Evolutionary conservation across 2,329 filamentous ascomycete genomes (phyloP).

Genomic region (Colletotrichum filicis): DNA sequence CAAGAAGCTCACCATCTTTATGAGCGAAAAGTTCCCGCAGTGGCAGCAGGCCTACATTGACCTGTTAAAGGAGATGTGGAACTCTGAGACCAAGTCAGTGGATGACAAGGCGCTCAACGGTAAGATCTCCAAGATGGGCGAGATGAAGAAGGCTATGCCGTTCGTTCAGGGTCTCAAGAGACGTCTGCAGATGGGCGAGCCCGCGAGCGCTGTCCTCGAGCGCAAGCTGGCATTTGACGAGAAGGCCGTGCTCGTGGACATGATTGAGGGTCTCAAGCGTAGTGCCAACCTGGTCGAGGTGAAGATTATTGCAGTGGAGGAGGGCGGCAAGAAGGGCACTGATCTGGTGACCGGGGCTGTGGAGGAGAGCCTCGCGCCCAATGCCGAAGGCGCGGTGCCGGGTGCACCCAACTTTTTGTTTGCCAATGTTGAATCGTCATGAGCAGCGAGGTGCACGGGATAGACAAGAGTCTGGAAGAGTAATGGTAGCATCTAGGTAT

Average conservation of each 20-base stretch:
- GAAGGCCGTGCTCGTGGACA: slow-evolving; percentile 77
- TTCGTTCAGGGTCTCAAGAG: slow-evolving; percentile 92
- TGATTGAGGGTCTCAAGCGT: slow-evolving; percentile 83
- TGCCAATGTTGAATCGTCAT: slow-evolving; percentile 74
- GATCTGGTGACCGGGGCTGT: slow-evolving; percentile 64
- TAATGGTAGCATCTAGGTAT: background rate
- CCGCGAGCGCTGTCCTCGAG: slow-evolving; percentile 76
- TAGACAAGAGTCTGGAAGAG: background rate
- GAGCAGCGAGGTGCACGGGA: background rate
- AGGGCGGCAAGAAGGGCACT: slow-evolving; percentile 73
- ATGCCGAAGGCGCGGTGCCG: slow-evolving; percentile 81
- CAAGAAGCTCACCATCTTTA: slow-evolving; percentile 91
- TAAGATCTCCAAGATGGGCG: slow-evolving; percentile 82
- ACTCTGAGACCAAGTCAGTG: slow-evolving; percentile 67
- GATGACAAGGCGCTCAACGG: slow-evolving; percentile 86
- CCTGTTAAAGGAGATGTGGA: slow-evolving; percentile 78
- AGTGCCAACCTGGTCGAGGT: slow-evolving; percentile 76
- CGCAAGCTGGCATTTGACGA: slow-evolving; percentile 91
- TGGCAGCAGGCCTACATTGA: slow-evolving; percentile 96
- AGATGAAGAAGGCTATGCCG: slow-evolving; percentile 98
- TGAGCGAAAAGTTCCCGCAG: slow-evolving; percentile 80
- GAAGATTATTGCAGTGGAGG: slow-evolving; percentile 77
- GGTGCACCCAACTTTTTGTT: slow-evolving; percentile 86
- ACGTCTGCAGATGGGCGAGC: slow-evolving; percentile 78
- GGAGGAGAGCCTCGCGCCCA: slow-evolving; percentile 67